These are phyloP conservation scores for Solanum appendiculatum DNA, from an alignment of 257 asterid genomes.

Conservation along the genomic window DNA sequence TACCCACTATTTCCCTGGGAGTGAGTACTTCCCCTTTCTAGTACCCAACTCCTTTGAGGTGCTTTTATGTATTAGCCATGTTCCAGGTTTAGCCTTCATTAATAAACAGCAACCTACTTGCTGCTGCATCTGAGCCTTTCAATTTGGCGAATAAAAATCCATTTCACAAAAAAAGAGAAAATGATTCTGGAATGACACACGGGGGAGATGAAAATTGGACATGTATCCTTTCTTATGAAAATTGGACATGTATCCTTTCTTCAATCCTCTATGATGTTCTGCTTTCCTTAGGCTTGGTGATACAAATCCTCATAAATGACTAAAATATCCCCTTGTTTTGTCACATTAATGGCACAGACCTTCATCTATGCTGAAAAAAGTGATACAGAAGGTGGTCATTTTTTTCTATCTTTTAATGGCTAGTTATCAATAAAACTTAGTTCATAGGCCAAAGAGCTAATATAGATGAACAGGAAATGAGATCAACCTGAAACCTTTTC, in stretches of 20 bases:
- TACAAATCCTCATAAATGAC: not conserved
- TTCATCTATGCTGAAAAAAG: not conserved
- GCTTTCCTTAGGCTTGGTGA: not conserved
- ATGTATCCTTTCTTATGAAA: not conserved
- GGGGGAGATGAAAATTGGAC: not conserved
- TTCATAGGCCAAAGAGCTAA: not conserved
- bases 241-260: not conserved
- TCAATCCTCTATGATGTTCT: not conserved
- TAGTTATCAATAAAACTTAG: not conserved
- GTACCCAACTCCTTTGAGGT: not conserved
- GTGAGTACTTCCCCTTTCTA: not conserved
- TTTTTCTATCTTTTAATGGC: not conserved
- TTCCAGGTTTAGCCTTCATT: not conserved
- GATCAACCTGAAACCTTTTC: constrained; percentile 87
- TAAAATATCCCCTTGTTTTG: not conserved
- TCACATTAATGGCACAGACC: not conserved
- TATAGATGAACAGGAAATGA: not conserved
- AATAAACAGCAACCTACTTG: not conserved
- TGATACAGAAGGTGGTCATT: not conserved
- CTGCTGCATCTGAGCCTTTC: not conserved
- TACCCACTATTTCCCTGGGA: not conserved
- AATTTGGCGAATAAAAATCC: not conserved
- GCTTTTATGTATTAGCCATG: not conserved
- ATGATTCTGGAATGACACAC: not conserved
- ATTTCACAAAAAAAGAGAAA: not conserved